These are phyloP conservation scores for Russula sp. DNA, from an alignment of 768 basidiomycete genomes.

Conservation along the genomic window DNA sequence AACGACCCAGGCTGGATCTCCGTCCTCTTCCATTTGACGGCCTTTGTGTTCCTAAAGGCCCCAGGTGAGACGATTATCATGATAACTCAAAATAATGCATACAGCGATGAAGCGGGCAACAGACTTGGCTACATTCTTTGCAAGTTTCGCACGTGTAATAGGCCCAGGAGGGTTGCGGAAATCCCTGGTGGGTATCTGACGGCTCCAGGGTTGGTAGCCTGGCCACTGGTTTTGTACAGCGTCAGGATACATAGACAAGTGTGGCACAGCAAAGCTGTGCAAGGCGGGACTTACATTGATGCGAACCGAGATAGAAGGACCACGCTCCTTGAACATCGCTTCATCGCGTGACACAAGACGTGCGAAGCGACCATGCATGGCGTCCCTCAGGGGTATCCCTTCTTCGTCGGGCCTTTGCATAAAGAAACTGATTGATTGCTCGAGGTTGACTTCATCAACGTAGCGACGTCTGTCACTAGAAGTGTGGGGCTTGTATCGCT, in stretches of 20 bases:
- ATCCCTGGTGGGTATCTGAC: constrained; percentile 78
- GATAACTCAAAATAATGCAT: constrained; percentile 21
- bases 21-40: constrained; percentile 55
- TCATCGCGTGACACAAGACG: constrained; percentile 52
- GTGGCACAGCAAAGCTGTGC: constrained; percentile 11
- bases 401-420: constrained; percentile 45
- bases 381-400: constrained; percentile 59
- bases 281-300: constrained; percentile 46
- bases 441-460: constrained; percentile 60
- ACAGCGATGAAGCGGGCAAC: constrained; percentile 62
- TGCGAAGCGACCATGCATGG: constrained; percentile 51
- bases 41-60: constrained; percentile 39
- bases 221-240: constrained; percentile 50
- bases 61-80: neutral
- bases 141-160: constrained; percentile 68
- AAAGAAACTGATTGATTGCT: constrained; percentile 57
- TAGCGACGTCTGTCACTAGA: constrained; percentile 71
- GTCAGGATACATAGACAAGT: constrained; percentile 9
- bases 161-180: constrained; percentile 72
- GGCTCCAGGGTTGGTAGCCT: constrained; percentile 68
- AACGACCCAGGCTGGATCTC: constrained; percentile 56
- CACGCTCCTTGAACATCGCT: constrained; percentile 61
- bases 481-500: constrained; percentile 69
- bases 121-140: constrained; percentile 74
- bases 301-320: constrained; percentile 74